These are phyloP conservation scores for Leptographium lundbergii DNA, from an alignment of 2,329 filamentous ascomycete species.

Conservation along the genomic window DNA sequence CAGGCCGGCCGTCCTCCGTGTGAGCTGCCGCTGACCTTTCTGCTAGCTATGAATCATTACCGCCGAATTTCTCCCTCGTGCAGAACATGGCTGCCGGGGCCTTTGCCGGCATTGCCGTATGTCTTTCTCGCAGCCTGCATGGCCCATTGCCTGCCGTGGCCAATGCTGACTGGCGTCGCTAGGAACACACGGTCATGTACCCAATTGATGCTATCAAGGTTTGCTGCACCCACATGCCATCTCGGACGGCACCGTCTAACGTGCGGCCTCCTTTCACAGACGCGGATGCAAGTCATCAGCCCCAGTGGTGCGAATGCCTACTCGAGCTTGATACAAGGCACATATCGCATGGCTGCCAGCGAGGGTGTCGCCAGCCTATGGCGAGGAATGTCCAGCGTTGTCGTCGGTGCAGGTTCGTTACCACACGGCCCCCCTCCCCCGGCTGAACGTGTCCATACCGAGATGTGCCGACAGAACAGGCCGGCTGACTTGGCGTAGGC, in stretches of 20 bases:
- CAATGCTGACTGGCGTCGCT: slow-evolving; percentile 1
- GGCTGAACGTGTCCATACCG: not conserved
- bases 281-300: slow-evolving; percentile 93
- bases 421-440: not conserved
- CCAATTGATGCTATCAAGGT: slow-evolving; percentile 98
- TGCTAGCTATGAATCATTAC: slow-evolving; percentile 74
- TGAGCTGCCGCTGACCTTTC: slow-evolving; percentile 9
- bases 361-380: slow-evolving; percentile 88
- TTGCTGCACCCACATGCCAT: not conserved
- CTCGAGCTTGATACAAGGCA: slow-evolving; percentile 81
- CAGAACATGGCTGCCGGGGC: slow-evolving; percentile 96
- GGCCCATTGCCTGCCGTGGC: not conserved
- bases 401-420: slow-evolving; percentile 75
- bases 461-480: not conserved
- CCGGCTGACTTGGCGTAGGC: slow-evolving; percentile 35
- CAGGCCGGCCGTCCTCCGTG: not conserved
- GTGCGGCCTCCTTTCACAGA: slow-evolving; percentile 41
- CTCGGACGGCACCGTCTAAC: not conserved
- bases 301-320: slow-evolving; percentile 71
- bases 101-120: slow-evolving; percentile 89
- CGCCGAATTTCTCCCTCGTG: slow-evolving; percentile 82
- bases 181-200: slow-evolving; percentile 99
- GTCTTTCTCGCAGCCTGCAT: slow-evolving; percentile 18
- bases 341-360: slow-evolving; percentile 78
- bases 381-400: slow-evolving; percentile 93